These are phyloP conservation scores for Ustilago hordei DNA, from an alignment of 1,284 basidiomycete species.

Conservation along the genomic window DNA sequence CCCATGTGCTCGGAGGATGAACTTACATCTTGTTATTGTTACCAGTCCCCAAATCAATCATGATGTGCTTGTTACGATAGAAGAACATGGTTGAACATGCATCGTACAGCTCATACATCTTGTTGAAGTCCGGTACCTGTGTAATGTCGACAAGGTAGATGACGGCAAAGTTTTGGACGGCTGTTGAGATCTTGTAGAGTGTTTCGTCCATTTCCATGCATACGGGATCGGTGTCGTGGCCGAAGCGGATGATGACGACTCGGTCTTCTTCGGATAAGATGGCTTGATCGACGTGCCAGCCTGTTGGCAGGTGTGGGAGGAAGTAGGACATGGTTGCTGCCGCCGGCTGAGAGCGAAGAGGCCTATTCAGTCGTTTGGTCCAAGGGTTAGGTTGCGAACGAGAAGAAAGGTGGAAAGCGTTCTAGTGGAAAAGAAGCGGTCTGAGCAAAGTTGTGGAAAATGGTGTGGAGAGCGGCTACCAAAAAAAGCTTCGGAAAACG, in stretches of 20 bases:
- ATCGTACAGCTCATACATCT: conserved; percentile 73
- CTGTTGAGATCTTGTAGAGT: conserved; percentile 89
- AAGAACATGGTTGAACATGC: conserved; percentile 63
- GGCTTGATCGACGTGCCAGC: conserved; percentile 74
- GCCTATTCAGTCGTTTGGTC: too few relatives aligned
- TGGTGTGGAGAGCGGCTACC: conserved; percentile 19
- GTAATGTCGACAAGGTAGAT: conserved; percentile 96
- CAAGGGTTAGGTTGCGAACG: not conserved
- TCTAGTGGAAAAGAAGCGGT: not conserved
- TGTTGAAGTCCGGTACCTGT: conserved; percentile 98
- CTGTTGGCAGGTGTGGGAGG: conserved; percentile 86
- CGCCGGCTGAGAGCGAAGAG: too few relatives aligned
- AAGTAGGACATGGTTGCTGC: conserved; percentile 73
- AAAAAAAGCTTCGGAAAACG: conserved; percentile 22
- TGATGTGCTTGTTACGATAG: conserved; percentile 93
- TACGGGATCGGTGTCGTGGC: conserved; percentile 86
- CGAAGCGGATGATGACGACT: conserved; percentile 93
- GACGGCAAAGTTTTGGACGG: conserved; percentile 97
- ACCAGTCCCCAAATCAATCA: conserved; percentile 99
- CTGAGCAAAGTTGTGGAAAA: conserved; percentile 16
- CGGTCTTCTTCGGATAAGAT: conserved; percentile 98
- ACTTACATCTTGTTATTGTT: conserved; percentile 95
- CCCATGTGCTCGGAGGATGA: not conserved
- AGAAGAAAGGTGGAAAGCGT: not conserved
- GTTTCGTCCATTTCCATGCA: conserved; percentile 99